Evolutionary conservation across 805 yeast genomes (phyloP).

Genomic region (Torulaspora franciscae): DNA sequence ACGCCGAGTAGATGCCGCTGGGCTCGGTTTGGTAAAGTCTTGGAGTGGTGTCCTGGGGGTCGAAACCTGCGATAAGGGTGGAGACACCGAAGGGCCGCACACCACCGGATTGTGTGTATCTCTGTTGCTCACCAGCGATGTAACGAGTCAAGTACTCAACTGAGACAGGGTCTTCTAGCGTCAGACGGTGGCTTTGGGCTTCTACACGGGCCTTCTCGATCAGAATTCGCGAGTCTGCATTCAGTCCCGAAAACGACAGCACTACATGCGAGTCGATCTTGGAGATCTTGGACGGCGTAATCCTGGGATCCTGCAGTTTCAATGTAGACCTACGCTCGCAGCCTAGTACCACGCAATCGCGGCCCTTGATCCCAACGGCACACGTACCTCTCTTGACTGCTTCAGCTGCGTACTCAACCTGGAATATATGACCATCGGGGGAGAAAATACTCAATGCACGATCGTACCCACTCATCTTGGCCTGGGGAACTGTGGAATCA

Average conservation of each 20-base stretch:
- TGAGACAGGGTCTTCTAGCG: slow-evolving; percentile 90
- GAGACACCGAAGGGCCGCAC: slow-evolving; percentile 97
- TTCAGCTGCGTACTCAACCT: slow-evolving; percentile 95
- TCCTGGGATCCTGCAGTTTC: slow-evolving; percentile 93
- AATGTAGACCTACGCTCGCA: slow-evolving; percentile 95
- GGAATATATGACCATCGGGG: slow-evolving; percentile 99
- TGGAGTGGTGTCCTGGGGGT: slow-evolving; percentile 68
- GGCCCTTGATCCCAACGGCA: slow-evolving; percentile 95
- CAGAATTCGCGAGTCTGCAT: slow-evolving; percentile 95
- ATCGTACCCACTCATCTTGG: slow-evolving; percentile 94
- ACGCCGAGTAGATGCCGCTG: slow-evolving; percentile 91
- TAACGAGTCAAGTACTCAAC: slow-evolving; percentile 89
- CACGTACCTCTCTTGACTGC: slow-evolving; percentile 98
- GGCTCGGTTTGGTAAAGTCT: slow-evolving; percentile 94
- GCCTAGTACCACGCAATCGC: slow-evolving; percentile 82
- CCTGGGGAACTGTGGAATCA: background rate
- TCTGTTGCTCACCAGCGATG: slow-evolving; percentile 97
- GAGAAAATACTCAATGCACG: slow-evolving; percentile 96
- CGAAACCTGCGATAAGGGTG: slow-evolving; percentile 93
- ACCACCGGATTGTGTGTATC: slow-evolving; percentile 97
- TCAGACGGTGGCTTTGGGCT: slow-evolving; percentile 90
- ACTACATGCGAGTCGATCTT: slow-evolving; percentile 86
- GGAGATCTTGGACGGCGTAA: slow-evolving; percentile 91
- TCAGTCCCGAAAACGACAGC: slow-evolving; percentile 92
- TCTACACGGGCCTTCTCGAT: slow-evolving; percentile 94